phyloP scores from a whole-genome alignment of 495 filamentous ascomycete species.

The Aspergillus coremiiformis region DNA sequence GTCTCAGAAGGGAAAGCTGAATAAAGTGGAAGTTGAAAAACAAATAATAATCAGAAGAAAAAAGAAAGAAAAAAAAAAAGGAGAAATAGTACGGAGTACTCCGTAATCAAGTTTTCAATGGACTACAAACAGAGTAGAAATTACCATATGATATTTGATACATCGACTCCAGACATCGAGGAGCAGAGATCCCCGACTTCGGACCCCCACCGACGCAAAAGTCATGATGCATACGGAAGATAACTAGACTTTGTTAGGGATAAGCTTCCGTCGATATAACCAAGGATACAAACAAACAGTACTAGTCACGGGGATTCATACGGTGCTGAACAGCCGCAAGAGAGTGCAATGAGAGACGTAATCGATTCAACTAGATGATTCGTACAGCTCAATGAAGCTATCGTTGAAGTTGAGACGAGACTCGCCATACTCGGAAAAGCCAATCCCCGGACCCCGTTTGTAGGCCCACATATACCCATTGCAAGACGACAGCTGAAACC shows the following conservation, averaged over 20 bases:
- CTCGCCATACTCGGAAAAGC: not conserved
- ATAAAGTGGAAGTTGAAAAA: too few species aligned
- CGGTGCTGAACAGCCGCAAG: too few species aligned
- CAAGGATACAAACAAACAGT: too few species aligned
- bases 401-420: not conserved
- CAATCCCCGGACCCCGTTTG: not conserved
- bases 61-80: too few species aligned
- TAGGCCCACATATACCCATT: conserved; percentile 5
- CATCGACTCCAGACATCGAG: not conserved
- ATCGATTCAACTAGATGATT: not conserved
- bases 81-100: too few species aligned
- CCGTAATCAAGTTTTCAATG: too few species aligned
- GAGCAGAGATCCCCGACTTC: not conserved
- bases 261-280: too few species aligned
- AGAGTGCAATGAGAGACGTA: not conserved
- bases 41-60: too few species aligned
- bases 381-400: not conserved
- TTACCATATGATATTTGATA: not conserved
- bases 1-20: not conserved
- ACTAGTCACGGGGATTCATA: too few species aligned
- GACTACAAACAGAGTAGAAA: too few species aligned
- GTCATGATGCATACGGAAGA: not conserved
- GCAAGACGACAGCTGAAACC: conserved; percentile 14
- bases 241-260: too few species aligned
- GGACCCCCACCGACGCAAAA: too few species aligned